Evolutionary conservation across 2,329 filamentous ascomycete genomes (phyloP), one percentile per base, ranked within the genome.

Genomic region (Anthostomella pinea): DNA sequence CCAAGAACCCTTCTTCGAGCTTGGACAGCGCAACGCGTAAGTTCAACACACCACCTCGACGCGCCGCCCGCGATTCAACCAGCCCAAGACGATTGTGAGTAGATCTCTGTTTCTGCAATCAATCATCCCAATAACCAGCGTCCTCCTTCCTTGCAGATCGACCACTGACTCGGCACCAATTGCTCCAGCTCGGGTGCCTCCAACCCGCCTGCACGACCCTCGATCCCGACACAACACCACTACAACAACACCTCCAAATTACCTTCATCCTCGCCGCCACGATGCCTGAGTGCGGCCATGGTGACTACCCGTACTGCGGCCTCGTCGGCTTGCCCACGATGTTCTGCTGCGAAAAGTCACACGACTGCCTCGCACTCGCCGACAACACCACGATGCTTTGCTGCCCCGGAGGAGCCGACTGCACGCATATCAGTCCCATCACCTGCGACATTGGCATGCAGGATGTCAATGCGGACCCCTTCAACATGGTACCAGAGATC

Each of bases 281-380:
- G 16, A 41, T 41, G 29, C n/a, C 19, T n/a, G n/a, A 33, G 29
- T 41, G 33, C 18, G 38, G 33, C 15, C 33, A 37, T 36, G 8
- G 7, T 6, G 19, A n/a, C 16, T 37, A 26, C 18, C 29, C 33
- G 21, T 27, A 15, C 25, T 27, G 25, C 13, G 13, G 3, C 7
- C 25, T 27, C 8, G 13, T 34, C 15, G 24, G 20, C 21, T 11
- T 42, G 13, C 18, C 22, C 14, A 18, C 18, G 13, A n/a, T 8
- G n/a, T 20, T 28, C 24, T 35, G 33, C 11, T 35, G 24, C 19
- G 16, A 13, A 11, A n/a, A 10, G 24, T 14, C 14, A n/a, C 6
- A 8, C 7, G 15, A 15, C 14, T 35, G 33, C 17, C 13, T 28
- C 6, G 4, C 23, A 4, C 24, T 43, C 5, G 40, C 40, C 5